Conservation (phyloP, 2,329 filamentous ascomycete genomes). For the Emmonsiellopsis sp. region DNA sequence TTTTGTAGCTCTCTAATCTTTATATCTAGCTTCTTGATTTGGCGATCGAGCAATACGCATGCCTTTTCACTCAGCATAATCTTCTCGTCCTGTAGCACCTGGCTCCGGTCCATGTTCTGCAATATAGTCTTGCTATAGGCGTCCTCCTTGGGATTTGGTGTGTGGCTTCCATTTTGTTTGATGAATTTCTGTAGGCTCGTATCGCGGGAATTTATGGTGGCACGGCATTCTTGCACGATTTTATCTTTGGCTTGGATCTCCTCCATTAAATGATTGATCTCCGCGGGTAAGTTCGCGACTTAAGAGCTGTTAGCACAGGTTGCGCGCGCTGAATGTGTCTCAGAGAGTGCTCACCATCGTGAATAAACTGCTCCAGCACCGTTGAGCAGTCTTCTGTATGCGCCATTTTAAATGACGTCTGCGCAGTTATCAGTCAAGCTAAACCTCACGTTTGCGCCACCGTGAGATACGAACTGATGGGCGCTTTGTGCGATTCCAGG, state of each 20-base stretch:
- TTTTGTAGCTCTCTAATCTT: conserved; percentile 51
- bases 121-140: conserved; percentile 48
- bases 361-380: conserved; percentile 56
- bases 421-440: background rate
- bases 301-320: conserved; percentile 5
- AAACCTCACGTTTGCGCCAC: background rate
- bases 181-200: conserved; percentile 56
- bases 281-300: conserved; percentile 51
- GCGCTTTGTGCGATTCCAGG: background rate
- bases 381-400: conserved; percentile 52
- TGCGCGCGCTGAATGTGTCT: background rate
- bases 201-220: conserved; percentile 50
- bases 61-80: conserved; percentile 52
- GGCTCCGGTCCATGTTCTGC: conserved; percentile 48
- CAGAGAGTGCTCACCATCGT: conserved; percentile 44
- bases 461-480: background rate
- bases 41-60: conserved; percentile 49
- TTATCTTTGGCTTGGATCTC: conserved; percentile 58
- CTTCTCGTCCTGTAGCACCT: conserved; percentile 54
- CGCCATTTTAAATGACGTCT: conserved; percentile 26
- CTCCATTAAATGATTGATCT: conserved; percentile 57
- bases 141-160: conserved; percentile 55
- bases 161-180: conserved; percentile 51
- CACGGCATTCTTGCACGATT: conserved; percentile 47
- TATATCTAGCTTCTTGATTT: conserved; percentile 53